These are phyloP conservation scores for Tubosaeta brunneosetosa DNA, from an alignment of 768 basidiomycete species.

Conservation along the genomic window DNA sequence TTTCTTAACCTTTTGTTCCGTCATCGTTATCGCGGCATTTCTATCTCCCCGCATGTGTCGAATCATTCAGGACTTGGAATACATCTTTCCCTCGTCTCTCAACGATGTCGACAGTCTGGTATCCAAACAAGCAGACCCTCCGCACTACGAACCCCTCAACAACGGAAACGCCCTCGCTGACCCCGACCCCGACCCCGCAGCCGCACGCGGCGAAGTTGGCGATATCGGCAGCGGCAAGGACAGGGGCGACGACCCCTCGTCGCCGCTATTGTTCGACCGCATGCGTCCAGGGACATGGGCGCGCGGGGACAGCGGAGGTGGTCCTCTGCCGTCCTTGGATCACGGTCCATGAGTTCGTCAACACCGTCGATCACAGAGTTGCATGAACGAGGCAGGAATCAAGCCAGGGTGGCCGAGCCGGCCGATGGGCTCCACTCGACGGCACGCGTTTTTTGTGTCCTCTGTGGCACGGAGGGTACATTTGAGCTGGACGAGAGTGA, in stretches of 20 bases:
- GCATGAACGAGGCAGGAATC: slow-evolving; percentile 95
- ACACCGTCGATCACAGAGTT: slow-evolving; percentile 86
- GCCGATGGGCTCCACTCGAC: slow-evolving; percentile 98
- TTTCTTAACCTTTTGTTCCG: too few species aligned
- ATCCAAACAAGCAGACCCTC: too few species aligned
- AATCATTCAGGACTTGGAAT: too few species aligned
- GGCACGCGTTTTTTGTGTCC: slow-evolving; percentile 48
- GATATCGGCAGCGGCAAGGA: slow-evolving; percentile 5
- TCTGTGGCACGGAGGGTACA: slow-evolving; percentile 29
- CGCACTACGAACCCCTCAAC: too few species aligned
- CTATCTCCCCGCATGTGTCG: too few species aligned
- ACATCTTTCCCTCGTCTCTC: not conserved
- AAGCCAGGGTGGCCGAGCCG: slow-evolving; percentile 91
- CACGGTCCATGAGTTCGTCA: slow-evolving; percentile 73
- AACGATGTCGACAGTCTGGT: too few species aligned
- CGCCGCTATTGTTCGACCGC: slow-evolving; percentile 38
- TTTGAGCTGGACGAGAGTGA: slow-evolving; percentile 32
- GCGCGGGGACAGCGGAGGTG: slow-evolving; percentile 39
- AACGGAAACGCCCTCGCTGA: slow-evolving; percentile 8
- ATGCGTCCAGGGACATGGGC: slow-evolving; percentile 54
- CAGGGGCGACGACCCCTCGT: not conserved
- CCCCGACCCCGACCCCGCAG: not conserved
- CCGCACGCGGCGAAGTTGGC: slow-evolving; percentile 7
- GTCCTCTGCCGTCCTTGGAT: too few species aligned
- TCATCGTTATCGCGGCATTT: too few species aligned